Evolutionary conservation across 2,329 filamentous ascomycete species (phyloP).

Genomic region (Claviceps sp.): DNA sequence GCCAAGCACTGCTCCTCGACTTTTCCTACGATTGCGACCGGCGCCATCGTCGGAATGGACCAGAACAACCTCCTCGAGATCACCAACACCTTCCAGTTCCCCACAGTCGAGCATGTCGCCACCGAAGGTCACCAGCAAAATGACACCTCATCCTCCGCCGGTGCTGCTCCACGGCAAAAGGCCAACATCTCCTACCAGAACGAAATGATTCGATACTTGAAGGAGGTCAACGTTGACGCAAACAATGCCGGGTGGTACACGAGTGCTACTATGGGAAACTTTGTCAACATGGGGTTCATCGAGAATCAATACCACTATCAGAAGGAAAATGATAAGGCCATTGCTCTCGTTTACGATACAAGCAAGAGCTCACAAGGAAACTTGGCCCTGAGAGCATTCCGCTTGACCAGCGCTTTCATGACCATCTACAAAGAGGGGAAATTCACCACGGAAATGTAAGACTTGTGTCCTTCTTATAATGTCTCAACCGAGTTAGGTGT

Average conservation of each 20-base stretch:
- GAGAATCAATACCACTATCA: constrained; percentile 98
- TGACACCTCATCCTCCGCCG: constrained; percentile 61
- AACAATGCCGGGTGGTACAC: constrained; percentile 99
- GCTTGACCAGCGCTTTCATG: constrained; percentile 79
- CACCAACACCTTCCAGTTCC: constrained; percentile 93
- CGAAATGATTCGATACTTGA: constrained; percentile 93
- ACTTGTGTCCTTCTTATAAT: not conserved
- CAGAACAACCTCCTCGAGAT: constrained; percentile 67
- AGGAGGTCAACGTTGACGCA: constrained; percentile 96
- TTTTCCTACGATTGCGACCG: constrained; percentile 82
- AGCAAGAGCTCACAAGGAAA: constrained; percentile 89
- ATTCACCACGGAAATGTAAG: constrained; percentile 90
- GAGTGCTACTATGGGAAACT: constrained; percentile 97
- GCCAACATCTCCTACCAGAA: constrained; percentile 77
- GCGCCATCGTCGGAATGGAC: constrained; percentile 89
- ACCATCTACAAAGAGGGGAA: constrained; percentile 89
- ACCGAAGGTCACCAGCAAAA: constrained; percentile 58
- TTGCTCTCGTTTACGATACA: constrained; percentile 88
- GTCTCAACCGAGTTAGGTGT: not conserved
- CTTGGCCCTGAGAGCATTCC: constrained; percentile 81
- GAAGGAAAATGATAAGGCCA: constrained; percentile 79
- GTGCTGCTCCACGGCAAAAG: constrained; percentile 84
- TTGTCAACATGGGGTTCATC: constrained; percentile 85
- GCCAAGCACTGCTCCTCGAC: constrained; percentile 84
- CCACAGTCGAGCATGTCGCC: constrained; percentile 58